Evolutionary conservation across 805 yeast species (phyloP), one percentile per base, ranked within the genome.

Genomic region (Cyberlindnera amylophila): DNA sequence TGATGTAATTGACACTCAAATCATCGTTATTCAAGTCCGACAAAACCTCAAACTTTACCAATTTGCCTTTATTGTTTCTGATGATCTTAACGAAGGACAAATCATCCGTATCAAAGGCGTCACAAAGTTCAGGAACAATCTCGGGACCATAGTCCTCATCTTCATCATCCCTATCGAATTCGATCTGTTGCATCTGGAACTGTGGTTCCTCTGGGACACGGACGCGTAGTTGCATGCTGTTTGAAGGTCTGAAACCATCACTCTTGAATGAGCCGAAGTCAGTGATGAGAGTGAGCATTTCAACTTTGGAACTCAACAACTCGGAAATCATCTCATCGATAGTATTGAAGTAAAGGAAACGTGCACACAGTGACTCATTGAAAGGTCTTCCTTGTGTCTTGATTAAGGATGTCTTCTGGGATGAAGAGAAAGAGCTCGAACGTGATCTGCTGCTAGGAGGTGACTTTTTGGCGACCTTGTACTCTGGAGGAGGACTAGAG

Each of bases 51-150:
- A 69, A 46, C 38, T 69, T 70, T 27, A 69, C 52, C 12, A 70
- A 47, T 32, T 58, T 59, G 1, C 74, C 73, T 36, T 59, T 60
- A 32, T 58, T 61, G 41, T 66, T 67, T 51, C 75, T 57, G 21
- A 66, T 61, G 15, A 67, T 60, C 42, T 65, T 64, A 10, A 67
- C 63, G 38, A 69, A 70, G 3, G 60, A 56, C 37, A 69, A 56
- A 3, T 49, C 50, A 2, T 41, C 27, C 10, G 49, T 41, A 4
- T 47, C 26, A 31, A 55, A 56, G 13, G 43, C 32, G 2, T 39
- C 27, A 35, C 57, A 52, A 7, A 58, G 40, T 6, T 54, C 55
- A 14, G 44, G 33, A 30, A 47, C 44, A 11, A 57, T 47, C 28
- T 47, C 39, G 7, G 41, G 32, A 10, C 17, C 27, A 13, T 39